Base-by-base conservation (phyloP, 2,329 filamentous ascomycete species). In the Scytalidium lignicola region DNA sequence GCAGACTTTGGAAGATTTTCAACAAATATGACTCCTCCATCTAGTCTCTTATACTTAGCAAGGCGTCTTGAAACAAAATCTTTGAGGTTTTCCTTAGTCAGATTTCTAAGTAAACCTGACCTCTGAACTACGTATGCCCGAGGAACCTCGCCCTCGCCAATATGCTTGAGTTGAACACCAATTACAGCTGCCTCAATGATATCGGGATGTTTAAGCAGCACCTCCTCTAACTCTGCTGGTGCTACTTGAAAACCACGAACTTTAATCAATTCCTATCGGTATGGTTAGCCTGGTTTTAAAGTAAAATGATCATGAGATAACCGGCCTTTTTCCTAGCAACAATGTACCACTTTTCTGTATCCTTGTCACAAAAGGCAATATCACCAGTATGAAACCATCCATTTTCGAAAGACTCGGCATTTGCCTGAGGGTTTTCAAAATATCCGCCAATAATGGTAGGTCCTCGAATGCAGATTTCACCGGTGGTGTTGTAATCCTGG, bases 371-470 rank as follows among this genome's bases (percentile, higher is more conserved):
- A 51, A 76, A 79, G 8, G 77, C 83, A 39, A 88, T 75, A 58
- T 88, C 85, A 1, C 85, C 85, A 1, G 83, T 87, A 58, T 79
- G 80, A 52, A 88, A 69, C 84, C 85, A 88, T 2, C 43, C 47
- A 22, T 39, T 45, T 10, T 47, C 39, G 13, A 47, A 79, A 61
- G 2, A 83, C 83, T 41, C 82, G 78, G 66, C 67, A 1, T 88
- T 91, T 2, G 86, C 87, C 41, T 80, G 72, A 0, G 80, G 76
- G 23, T 53, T 53, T 52, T 85, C 88, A 85, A 85, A 92, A 67
- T 93, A 93, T 4, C 86, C 83, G 51, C 80, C 82, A 79, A 90
- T 85, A 41, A 91, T 70, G 39, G 81, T 88, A 2, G 86, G 88
- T 0, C 78, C 85, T 1, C 78, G 74, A 3, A 90, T 72, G 82